Evolutionary conservation across 306 rosid species (phyloP).

Genomic region (Begonia loranthoides): DNA sequence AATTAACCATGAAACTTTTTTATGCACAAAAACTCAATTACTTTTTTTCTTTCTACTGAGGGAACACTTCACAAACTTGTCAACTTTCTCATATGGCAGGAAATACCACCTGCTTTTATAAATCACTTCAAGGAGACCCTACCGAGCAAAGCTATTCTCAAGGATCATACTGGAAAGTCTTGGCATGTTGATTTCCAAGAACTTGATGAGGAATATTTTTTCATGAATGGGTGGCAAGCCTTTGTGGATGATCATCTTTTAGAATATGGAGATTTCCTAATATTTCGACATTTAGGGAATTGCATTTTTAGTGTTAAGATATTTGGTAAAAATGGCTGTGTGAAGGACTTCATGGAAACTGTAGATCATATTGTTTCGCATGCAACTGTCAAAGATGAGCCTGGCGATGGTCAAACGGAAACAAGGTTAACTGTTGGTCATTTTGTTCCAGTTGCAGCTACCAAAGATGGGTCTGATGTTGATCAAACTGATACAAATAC

Average conservation of each 20-base stretch:
- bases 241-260: slow-evolving; percentile 13
- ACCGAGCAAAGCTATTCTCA: slow-evolving; percentile 9
- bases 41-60: background rate
- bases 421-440: background rate
- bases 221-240: slow-evolving; percentile 13
- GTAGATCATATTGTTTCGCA: background rate
- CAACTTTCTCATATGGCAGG: slow-evolving; percentile 3
- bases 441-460: background rate
- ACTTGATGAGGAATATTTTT: slow-evolving; percentile 2
- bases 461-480: background rate
- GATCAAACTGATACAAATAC: background rate
- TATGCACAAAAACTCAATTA: background rate
- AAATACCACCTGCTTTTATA: slow-evolving; percentile 14
- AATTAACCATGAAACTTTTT: too few relatives aligned
- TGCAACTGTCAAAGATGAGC: slow-evolving; percentile 1
- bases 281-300: slow-evolving; percentile 14
- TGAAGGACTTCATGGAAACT: background rate
- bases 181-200: slow-evolving; percentile 16
- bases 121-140: slow-evolving; percentile 5
- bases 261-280: slow-evolving; percentile 10
- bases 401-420: background rate
- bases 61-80: background rate
- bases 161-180: slow-evolving; percentile 11
- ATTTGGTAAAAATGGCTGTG: slow-evolving; percentile 8
- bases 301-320: slow-evolving; percentile 10